phyloP scores from a whole-genome alignment of 495 filamentous ascomycete species.

The Penicillium arizonense region DNA sequence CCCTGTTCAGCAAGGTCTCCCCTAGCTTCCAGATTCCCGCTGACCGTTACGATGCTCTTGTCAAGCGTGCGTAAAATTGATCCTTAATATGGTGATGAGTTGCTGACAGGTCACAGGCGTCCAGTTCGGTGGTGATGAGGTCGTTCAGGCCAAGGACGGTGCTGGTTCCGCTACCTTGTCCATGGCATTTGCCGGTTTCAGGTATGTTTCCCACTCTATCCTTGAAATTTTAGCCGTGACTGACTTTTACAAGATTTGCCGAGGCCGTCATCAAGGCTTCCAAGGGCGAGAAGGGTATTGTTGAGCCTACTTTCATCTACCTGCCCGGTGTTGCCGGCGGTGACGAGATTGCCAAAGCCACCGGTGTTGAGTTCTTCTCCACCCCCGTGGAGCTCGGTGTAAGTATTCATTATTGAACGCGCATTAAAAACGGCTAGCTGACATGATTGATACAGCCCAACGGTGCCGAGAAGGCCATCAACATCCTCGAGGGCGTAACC shows the following conservation, averaged over 20 bases:
- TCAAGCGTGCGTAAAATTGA: conserved; percentile 64
- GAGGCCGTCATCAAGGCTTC: conserved; percentile 87
- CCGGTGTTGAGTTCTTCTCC: conserved; percentile 91
- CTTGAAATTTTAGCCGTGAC: conserved; percentile 15
- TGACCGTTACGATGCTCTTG: conserved; percentile 81
- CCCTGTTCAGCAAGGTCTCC: conserved; percentile 88
- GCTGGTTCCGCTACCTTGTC: conserved; percentile 92
- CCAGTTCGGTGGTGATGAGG: conserved; percentile 98
- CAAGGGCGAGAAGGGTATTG: conserved; percentile 84
- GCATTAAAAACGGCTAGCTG: conserved; percentile 7
- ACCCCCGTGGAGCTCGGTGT: conserved; percentile 93
- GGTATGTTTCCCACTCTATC: conserved; percentile 47
- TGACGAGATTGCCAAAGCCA: conserved; percentile 74
- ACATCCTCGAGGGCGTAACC: conserved; percentile 70
- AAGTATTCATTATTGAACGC: conserved; percentile 37
- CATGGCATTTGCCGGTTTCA: conserved; percentile 96
- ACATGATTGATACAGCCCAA: conserved; percentile 55
- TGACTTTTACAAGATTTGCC: conserved; percentile 65
- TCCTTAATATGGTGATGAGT: neutral
- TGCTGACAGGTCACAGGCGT: conserved; percentile 54
- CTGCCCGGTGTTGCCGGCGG: conserved; percentile 87
- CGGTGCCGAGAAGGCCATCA: conserved; percentile 78
- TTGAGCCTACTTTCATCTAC: conserved; percentile 94
- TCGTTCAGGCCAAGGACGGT: conserved; percentile 97
- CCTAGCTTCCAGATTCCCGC: conserved; percentile 76